Conservation (phyloP, 2,329 filamentous ascomycete genomes). For the Fusarium udum region DNA sequence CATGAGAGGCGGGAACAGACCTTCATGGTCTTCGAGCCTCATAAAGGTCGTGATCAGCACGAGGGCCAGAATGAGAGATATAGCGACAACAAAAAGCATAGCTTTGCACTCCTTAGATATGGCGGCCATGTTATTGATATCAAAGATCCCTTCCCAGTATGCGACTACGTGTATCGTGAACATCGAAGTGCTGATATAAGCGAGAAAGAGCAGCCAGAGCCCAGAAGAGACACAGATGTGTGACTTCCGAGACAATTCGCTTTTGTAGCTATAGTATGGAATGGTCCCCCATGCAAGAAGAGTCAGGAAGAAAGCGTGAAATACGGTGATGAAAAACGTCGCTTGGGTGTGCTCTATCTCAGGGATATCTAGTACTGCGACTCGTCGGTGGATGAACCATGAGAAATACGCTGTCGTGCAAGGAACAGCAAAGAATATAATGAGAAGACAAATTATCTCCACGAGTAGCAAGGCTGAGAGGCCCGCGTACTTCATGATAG, state of each 20-base stretch:
- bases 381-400: background rate
- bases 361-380: background rate
- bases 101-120: background rate
- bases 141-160: background rate
- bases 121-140: background rate
- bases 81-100: background rate
- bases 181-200: background rate
- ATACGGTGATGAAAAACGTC: background rate
- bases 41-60: background rate
- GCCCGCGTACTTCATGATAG: no score
- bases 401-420: background rate
- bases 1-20: background rate
- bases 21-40: background rate
- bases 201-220: background rate
- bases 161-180: background rate
- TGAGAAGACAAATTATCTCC: no score
- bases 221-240: background rate
- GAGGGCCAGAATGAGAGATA: background rate
- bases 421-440: no score
- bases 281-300: background rate
- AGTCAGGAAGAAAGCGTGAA: background rate
- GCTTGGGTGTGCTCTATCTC: background rate
- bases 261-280: background rate
- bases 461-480: no score
- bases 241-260: background rate